Evolutionary conservation across 345 rosid species (phyloP).

Genomic region (Pugionium dolabratum): DNA sequence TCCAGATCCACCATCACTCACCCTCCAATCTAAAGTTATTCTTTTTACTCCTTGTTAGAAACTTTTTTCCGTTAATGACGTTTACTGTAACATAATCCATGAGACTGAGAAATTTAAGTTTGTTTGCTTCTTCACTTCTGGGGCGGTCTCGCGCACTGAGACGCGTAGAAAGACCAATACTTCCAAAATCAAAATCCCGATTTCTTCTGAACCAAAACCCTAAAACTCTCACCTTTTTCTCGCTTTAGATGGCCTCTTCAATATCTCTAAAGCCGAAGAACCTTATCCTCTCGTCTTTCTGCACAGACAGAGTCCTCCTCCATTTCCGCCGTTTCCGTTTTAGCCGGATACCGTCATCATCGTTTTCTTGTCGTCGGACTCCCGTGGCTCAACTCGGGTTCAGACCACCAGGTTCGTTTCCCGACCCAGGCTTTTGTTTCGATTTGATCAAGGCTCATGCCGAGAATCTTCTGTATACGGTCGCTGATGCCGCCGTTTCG

Average conservation of each 20-base stretch:
- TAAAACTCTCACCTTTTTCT: conserved; percentile 21
- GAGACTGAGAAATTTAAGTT: neutral
- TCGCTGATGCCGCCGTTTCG: conserved; percentile 89
- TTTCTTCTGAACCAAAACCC: conserved; percentile 31
- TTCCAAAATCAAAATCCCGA: conserved; percentile 4
- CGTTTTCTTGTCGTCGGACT: too few species aligned
- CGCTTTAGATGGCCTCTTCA: neutral
- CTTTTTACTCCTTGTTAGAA: neutral
- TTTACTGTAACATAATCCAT: too few species aligned
- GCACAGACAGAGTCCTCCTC: too few species aligned
- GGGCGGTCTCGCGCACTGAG: conserved; percentile 20
- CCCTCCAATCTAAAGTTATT: too few species aligned
- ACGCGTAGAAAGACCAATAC: conserved; percentile 11
- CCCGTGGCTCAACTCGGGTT: too few species aligned
- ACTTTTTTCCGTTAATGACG: too few species aligned
- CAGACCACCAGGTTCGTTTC: conserved; percentile 5
- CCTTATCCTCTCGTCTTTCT: too few species aligned
- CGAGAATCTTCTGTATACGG: conserved; percentile 58
- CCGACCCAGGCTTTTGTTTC: conserved; percentile 51
- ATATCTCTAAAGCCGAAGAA: too few species aligned
- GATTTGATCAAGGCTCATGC: conserved; percentile 49
- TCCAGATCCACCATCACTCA: too few species aligned
- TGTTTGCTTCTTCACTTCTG: conserved; percentile 12
- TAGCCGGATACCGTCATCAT: too few species aligned
- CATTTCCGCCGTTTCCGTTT: too few species aligned